Conservation (phyloP, 2,329 filamentous ascomycete genomes). For the Nakataea oryzae region DNA sequence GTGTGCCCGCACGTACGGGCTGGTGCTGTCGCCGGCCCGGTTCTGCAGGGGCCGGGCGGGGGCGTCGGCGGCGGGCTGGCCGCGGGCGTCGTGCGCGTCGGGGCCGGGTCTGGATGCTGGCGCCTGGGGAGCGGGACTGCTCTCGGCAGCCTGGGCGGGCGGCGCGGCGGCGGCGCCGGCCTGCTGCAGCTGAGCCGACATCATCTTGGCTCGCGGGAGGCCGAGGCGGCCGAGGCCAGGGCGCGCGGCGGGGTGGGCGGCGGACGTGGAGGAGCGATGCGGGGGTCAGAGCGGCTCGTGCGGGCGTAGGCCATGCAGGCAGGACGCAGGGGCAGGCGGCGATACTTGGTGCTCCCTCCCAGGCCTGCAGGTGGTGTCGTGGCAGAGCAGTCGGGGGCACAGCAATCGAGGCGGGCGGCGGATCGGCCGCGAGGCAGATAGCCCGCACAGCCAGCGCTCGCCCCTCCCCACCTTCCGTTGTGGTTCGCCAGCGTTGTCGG, state of each 20-base stretch:
- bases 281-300: background rate
- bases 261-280: background rate
- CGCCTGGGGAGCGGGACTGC: background rate
- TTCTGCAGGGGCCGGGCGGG: slow-evolving; percentile 17
- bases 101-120: slow-evolving; percentile 6
- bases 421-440: too few relatives aligned
- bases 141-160: slow-evolving; percentile 4
- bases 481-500: background rate
- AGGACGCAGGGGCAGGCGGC: too few relatives aligned
- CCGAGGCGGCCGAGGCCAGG: background rate
- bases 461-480: too few relatives aligned
- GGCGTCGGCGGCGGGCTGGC: background rate
- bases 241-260: too few relatives aligned
- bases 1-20: slow-evolving; percentile 58
- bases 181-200: slow-evolving; percentile 20
- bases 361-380: background rate
- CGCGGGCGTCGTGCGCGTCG: background rate
- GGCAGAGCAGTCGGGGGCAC: background rate
- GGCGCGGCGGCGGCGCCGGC: slow-evolving; percentile 5
- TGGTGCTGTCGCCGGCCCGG: slow-evolving; percentile 28
- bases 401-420: background rate
- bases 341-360: too few relatives aligned
- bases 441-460: too few relatives aligned
- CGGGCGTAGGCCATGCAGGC: too few relatives aligned
- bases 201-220: slow-evolving; percentile 12